Evolutionary conservation across 352 stramenopile genomes (phyloP), one percentile per base, ranked within the genome.

Genomic region (Phytophthora sp.): DNA sequence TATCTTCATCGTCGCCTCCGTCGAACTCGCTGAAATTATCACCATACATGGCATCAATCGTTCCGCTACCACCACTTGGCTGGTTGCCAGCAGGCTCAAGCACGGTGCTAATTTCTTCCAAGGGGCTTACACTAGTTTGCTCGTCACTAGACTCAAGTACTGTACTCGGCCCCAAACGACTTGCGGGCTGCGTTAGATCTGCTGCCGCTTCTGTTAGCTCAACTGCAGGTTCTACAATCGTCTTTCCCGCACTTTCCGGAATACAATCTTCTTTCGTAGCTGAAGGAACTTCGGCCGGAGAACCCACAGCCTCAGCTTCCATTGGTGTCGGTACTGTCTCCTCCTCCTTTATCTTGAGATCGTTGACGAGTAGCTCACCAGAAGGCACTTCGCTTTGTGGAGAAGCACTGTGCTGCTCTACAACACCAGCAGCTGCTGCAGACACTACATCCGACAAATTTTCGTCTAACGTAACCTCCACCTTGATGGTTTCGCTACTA

Each of bases 21-120:
- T 89, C 79, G 57, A 88, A 88, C 35, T 90, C 79, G 17, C 65
- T 75, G 41, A 80, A 82, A 24, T 72, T 66, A 49, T 88, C 81
- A 7, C 65, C 77, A 35, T 88, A 90, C 57, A 90, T 69, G 32
- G 75, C 76, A 62, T 87, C 77, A 4, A 62, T 56, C 27, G 43
- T 42, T 1, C 53, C 41, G 31, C 15, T 69, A 5, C n/a, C 42
- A 27, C 13, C 52, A 41, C 58, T 54, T 46, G 51, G 32, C 15
- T 72, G 61, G 4, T 48, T 24, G 2, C 66, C 37, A 10, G 26
- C 37, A 38, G 24, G 31, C 8, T 54, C 37, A 26, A 18, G 8
- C 5, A 13, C 15, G 28, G 32, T 44, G 50, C 23, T 42, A 8
- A 26, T 11, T 10, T 64, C 37, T 49, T 57, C 49, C 10, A 31